phyloP scores from a whole-genome alignment of 139 green algal genomes.

The Eudorina sp. region DNA sequence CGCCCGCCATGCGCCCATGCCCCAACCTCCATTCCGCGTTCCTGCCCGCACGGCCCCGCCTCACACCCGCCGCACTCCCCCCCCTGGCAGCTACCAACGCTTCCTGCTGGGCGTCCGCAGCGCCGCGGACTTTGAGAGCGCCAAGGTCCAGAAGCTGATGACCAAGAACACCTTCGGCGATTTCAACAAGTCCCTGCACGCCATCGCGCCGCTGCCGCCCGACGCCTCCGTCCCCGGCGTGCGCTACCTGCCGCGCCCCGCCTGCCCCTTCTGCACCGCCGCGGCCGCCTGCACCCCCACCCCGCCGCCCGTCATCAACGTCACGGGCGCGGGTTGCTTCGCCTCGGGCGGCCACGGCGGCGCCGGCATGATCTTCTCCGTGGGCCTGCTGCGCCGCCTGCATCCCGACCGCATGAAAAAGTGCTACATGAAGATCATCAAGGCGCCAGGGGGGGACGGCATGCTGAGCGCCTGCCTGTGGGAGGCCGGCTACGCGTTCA shows the following conservation, averaged over 20 bases:
- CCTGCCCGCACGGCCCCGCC: neutral
- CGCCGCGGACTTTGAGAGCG: neutral
- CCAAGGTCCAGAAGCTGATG: neutral
- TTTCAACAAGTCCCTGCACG: neutral
- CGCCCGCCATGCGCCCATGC: neutral
- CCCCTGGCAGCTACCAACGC: neutral
- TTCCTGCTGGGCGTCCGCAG: slow-evolving; percentile 28
- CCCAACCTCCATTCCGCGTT: neutral
- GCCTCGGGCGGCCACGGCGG: slow-evolving; percentile 5
- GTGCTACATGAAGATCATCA: neutral
- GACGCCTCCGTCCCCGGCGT: neutral
- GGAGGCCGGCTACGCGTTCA: slow-evolving; percentile 38
- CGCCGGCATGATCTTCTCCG: slow-evolving; percentile 32
- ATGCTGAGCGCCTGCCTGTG: slow-evolving; percentile 41
- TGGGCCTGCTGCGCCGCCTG: slow-evolving; percentile 34
- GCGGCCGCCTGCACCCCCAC: slow-evolving; percentile 7
- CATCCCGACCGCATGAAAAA: neutral
- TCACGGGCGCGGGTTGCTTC: neutral
- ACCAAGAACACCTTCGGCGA: neutral
- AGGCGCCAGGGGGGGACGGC: slow-evolving; percentile 21
- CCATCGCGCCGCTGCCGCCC: neutral
- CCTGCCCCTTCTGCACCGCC: slow-evolving; percentile 43
- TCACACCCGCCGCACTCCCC: neutral
- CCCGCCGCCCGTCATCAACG: neutral
- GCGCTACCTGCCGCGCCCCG: slow-evolving; percentile 27